A percentile compares a stretch with the other conserved stretches of the same genome.
These are phyloP conservation scores for Durio zibethinus DNA, from an alignment of 345 rosid species.

Conservation along the genomic window DNA sequence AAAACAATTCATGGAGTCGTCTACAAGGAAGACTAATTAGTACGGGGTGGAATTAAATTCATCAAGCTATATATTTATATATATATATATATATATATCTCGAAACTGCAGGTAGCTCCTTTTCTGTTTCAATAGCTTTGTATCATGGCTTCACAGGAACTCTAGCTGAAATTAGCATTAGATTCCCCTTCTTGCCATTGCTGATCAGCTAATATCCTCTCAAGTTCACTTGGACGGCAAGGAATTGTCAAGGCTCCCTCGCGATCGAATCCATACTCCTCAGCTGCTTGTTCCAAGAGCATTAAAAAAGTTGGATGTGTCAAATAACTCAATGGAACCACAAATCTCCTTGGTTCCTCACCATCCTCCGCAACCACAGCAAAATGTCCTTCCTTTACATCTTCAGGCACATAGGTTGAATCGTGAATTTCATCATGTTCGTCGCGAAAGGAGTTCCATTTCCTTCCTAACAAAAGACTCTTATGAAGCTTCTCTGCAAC, in stretches of 20 bases:
- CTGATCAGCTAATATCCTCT: slow-evolving; percentile 6
- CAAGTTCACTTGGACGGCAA: slow-evolving; percentile 14
- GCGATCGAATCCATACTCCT: slow-evolving; percentile 15
- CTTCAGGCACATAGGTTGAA: slow-evolving; percentile 21
- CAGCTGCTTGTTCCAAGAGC: slow-evolving; percentile 17
- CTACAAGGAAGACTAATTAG: background rate
- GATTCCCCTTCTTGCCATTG: background rate
- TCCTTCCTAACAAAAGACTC: slow-evolving; percentile 25
- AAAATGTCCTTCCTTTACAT: slow-evolving; percentile 33
- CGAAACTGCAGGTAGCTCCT: background rate
- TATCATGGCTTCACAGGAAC: slow-evolving; percentile 11
- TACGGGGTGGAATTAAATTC: background rate
- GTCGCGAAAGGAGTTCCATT: background rate
- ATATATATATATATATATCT: background rate
- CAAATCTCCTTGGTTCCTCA: slow-evolving; percentile 25
- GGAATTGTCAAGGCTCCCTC: slow-evolving; percentile 14
- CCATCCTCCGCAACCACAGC: slow-evolving; percentile 26
- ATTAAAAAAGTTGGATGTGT: slow-evolving; percentile 21
- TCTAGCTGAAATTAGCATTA: background rate
- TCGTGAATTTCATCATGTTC: slow-evolving; percentile 13
- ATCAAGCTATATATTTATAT: too few relatives aligned
- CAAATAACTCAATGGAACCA: slow-evolving; percentile 26
- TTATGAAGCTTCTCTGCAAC: slow-evolving; percentile 31
- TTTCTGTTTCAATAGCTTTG: slow-evolving; percentile 5
- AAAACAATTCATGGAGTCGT: background rate